Conservation (phyloP, 2,329 filamentous ascomycete species). For the Thelonectria rubi region DNA sequence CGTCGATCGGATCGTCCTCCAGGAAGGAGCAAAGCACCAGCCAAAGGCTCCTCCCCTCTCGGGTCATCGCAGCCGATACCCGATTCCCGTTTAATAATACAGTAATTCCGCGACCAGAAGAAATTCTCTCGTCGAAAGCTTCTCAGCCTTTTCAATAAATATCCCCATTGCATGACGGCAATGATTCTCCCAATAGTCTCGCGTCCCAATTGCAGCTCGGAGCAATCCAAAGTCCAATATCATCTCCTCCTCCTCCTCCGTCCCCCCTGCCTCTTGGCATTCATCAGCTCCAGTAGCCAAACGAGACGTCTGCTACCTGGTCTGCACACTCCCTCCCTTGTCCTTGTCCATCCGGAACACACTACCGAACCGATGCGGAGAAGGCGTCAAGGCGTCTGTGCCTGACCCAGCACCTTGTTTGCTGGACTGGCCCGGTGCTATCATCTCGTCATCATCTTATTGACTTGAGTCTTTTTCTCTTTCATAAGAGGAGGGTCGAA, state of each 20-base stretch:
- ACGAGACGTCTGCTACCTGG: background rate
- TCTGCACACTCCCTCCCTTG: background rate
- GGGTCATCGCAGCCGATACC: background rate
- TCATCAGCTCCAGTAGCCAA: background rate
- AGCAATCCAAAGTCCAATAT: no score
- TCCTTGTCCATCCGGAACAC: background rate
- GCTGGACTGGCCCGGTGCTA: background rate
- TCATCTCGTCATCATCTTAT: conserved; percentile 1
- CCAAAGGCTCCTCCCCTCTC: background rate
- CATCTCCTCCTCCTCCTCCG: background rate
- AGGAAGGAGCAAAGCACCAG: no score
- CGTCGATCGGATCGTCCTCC: background rate
- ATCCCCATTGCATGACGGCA: background rate
- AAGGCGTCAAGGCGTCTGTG: conserved; percentile 1
- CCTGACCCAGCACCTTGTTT: background rate
- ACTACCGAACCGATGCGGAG: conserved; percentile 1
- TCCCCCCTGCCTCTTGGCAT: background rate
- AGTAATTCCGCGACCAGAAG: background rate
- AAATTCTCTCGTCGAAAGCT: background rate
- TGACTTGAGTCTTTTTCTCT: background rate
- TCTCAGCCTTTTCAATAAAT: background rate
- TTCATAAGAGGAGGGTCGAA: background rate
- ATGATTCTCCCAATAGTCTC: background rate
- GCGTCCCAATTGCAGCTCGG: background rate
- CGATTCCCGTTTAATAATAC: background rate